phyloP scores from a whole-genome alignment of 805 yeast genomes.

The Komagataella pseudopastoris region DNA sequence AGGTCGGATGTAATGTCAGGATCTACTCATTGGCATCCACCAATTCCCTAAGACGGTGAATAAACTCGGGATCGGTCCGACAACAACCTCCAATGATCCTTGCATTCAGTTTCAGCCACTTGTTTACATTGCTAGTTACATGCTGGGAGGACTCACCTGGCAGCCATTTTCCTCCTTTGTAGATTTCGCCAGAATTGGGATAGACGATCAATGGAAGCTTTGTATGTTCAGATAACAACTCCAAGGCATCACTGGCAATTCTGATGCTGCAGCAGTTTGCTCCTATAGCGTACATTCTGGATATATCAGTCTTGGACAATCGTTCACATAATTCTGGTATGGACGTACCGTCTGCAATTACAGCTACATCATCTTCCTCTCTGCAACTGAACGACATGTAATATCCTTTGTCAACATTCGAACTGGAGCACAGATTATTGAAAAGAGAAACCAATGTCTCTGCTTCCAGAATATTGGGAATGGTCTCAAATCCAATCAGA shows the following conservation, averaged over 20 bases:
- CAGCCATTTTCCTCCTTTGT: conserved; percentile 33
- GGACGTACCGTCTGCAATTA: conserved; percentile 37
- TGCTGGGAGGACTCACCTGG: conserved; percentile 3
- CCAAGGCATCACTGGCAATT: conserved; percentile 2
- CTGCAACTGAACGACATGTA: conserved; percentile 25
- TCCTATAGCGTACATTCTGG: conserved; percentile 38
- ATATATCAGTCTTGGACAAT: conserved; percentile 9
- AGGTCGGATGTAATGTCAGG: background rate
- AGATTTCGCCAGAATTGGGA: conserved; percentile 68
- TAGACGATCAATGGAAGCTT: conserved; percentile 37
- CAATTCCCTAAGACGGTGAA: conserved; percentile 12
- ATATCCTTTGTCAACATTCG: conserved; percentile 4
- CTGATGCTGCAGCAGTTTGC: conserved; percentile 47
- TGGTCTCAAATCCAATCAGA: conserved; percentile 55
- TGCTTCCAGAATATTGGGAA: conserved; percentile 50
- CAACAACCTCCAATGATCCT: conserved; percentile 68
- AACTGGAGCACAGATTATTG: conserved; percentile 9
- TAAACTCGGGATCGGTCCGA: conserved; percentile 42
- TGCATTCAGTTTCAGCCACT: conserved; percentile 27
- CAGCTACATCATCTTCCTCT: conserved; percentile 11
- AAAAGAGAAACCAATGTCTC: conserved; percentile 31
- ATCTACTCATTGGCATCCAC: conserved; percentile 4
- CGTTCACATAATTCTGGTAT: conserved; percentile 17
- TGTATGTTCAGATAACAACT: conserved; percentile 4
- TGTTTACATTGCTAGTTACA: conserved; percentile 10